phyloP scores from a whole-genome alignment of 805 yeast species.

The Kodamaea neixiangensis region DNA sequence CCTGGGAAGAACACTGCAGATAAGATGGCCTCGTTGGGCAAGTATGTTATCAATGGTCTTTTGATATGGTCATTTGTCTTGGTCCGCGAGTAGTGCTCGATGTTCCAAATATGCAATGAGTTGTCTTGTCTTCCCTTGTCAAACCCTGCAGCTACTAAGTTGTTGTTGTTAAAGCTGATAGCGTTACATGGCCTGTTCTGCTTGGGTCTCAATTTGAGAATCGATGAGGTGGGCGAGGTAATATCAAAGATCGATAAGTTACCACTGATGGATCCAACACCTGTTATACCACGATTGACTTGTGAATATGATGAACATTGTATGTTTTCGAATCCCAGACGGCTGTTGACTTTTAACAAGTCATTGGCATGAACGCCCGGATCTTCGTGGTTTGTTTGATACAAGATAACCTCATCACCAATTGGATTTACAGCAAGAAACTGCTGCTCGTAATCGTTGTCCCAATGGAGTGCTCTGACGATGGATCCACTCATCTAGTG shows the following conservation, averaged over 20 bases:
- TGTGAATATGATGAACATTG: conserved; percentile 68
- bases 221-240: conserved; percentile 33
- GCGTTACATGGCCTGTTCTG: conserved; percentile 77
- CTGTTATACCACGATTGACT: conserved; percentile 56
- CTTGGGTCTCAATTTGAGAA: conserved; percentile 53
- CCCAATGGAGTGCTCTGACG: conserved; percentile 63
- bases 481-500: conserved; percentile 57
- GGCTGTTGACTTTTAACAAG: conserved; percentile 50
- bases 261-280: conserved; percentile 77
- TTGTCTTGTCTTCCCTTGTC: conserved; percentile 78
- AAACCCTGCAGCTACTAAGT: conserved; percentile 72
- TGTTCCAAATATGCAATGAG: conserved; percentile 79
- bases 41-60: conserved; percentile 55
- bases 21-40: conserved; percentile 73
- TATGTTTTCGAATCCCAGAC: conserved; percentile 66
- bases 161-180: conserved; percentile 63
- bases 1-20: conserved; percentile 69
- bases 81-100: conserved; percentile 55
- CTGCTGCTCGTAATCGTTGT: conserved; percentile 52
- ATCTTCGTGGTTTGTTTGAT: conserved; percentile 49
- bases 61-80: conserved; percentile 51
- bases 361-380: conserved; percentile 54
- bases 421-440: conserved; percentile 73
- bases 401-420: conserved; percentile 75
- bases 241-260: conserved; percentile 63